Percentiles rank a stretch among this genome's conserved stretches.
phyloP scores from a whole-genome alignment of 1,139 yeast genomes.

The Williopsis jadinii region DNA sequence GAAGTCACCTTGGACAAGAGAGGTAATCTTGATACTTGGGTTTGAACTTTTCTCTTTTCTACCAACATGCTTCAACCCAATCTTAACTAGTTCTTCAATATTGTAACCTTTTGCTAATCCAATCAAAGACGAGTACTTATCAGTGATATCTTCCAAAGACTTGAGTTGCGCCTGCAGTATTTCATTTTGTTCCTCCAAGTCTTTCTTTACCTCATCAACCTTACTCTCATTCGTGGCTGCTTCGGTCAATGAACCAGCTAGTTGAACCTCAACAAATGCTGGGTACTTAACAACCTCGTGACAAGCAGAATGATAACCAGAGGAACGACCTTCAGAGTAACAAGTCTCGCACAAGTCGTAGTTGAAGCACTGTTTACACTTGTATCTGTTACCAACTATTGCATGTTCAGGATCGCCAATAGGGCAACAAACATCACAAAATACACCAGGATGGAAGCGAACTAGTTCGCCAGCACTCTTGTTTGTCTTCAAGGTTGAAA shows the following conservation, averaged over 20 bases:
- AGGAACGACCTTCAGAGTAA: constrained; percentile 23
- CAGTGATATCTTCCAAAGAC: no score
- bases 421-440: constrained; percentile 39
- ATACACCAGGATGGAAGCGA: constrained; percentile 6
- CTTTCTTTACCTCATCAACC: background rate
- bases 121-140: no score
- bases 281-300: no score
- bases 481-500: background rate
- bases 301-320: no score
- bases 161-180: no score
- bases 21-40: no score
- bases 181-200: no score
- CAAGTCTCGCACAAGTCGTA: constrained; percentile 53
- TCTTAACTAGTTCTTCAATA: no score
- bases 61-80: no score
- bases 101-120: no score
- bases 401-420: constrained; percentile 1
- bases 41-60: no score
- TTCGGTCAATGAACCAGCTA: background rate
- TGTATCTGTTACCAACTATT: constrained; percentile 31
- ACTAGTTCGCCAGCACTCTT: background rate
- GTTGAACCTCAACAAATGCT: background rate
- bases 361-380: constrained; percentile 47
- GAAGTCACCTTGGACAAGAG: no score
- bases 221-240: background rate